Evolutionary conservation across 352 stramenopile species (phyloP).

Genomic region (Hyaloperonospora brassicae): DNA sequence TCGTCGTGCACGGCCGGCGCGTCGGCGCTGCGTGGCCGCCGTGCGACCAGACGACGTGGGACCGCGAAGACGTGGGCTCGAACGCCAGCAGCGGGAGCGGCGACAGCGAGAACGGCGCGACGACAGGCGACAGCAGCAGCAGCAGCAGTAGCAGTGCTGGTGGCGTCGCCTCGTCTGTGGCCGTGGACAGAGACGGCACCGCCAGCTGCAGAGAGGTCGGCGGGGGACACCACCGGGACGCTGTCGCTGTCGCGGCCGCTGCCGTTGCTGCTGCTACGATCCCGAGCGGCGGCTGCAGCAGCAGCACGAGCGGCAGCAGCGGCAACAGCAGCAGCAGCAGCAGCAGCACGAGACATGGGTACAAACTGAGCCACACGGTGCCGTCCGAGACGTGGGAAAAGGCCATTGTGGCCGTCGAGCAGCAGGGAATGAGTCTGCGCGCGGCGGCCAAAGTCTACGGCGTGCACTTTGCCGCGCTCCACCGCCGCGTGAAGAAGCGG

Average conservation of each 20-base stretch:
- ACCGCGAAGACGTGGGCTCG: slow-evolving; percentile 11
- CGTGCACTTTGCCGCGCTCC: slow-evolving; percentile 51
- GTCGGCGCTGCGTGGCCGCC: background rate
- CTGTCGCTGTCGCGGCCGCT: no score
- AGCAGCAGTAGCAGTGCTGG: slow-evolving; percentile 19
- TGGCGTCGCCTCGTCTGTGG: background rate
- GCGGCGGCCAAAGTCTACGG: slow-evolving; percentile 36
- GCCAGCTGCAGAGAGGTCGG: no score
- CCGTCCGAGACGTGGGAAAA: slow-evolving; percentile 51
- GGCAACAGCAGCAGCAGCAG: slow-evolving; percentile 31
- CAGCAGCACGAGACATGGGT: no score
- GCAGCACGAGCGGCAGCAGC: slow-evolving; percentile 3
- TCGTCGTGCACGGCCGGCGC: slow-evolving; percentile 16
- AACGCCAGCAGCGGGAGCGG: slow-evolving; percentile 15
- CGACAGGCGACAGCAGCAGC: slow-evolving; percentile 17
- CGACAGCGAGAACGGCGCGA: slow-evolving; percentile 20
- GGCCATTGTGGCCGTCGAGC: slow-evolving; percentile 45
- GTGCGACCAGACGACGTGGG: background rate
- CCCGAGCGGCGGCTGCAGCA: no score
- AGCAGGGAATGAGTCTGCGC: slow-evolving; percentile 52
- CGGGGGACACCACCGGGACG: no score
- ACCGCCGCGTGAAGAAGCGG: slow-evolving; percentile 51
- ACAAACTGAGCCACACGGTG: slow-evolving; percentile 49
- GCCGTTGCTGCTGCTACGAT: no score
- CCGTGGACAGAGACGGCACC: no score